A percentile compares a stretch with the other conserved stretches of the same genome.
These are phyloP conservation scores for Ustilago xerochloae DNA, from an alignment of 1,284 basidiomycete genomes.

Conservation along the genomic window DNA sequence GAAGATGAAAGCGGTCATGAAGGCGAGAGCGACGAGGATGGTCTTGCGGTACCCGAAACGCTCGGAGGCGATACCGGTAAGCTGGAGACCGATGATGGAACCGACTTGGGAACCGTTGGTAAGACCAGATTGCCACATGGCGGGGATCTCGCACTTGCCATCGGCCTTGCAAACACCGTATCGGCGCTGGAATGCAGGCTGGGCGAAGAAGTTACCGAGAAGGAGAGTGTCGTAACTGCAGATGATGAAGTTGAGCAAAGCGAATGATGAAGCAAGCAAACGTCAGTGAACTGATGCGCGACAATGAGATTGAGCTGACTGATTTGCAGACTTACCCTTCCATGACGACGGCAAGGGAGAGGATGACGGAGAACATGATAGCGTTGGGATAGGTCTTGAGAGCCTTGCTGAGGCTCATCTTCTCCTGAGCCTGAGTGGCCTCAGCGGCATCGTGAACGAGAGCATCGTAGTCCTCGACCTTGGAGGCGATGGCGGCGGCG, in stretches of 20 bases:
- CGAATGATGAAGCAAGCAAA: neutral
- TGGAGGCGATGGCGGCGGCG: slow-evolving; percentile 48
- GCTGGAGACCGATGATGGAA: slow-evolving; percentile 69
- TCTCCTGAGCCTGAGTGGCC: slow-evolving; percentile 67
- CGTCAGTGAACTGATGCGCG: no score
- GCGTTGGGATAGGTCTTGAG: slow-evolving; percentile 70
- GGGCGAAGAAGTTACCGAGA: slow-evolving; percentile 68
- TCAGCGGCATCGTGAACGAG: slow-evolving; percentile 68
- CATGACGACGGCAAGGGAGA: slow-evolving; percentile 71
- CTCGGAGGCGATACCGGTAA: slow-evolving; percentile 69
- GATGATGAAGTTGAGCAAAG: no score
- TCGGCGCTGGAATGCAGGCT: slow-evolving; percentile 65
- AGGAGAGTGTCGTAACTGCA: slow-evolving; percentile 65
- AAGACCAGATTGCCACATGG: slow-evolving; percentile 71
- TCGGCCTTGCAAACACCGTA: slow-evolving; percentile 62
- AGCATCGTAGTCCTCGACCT: slow-evolving; percentile 63
- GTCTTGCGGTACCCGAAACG: slow-evolving; percentile 69
- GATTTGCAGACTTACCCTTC: no score
- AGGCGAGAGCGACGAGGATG: slow-evolving; percentile 61
- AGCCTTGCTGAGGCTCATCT: slow-evolving; percentile 69
- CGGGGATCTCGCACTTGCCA: slow-evolving; percentile 69
- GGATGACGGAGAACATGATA: slow-evolving; percentile 70
- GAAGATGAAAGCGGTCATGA: slow-evolving; percentile 67
- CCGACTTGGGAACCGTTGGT: slow-evolving; percentile 43
- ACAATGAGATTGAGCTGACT: no score